These are phyloP conservation scores for Babesia sp. DNA, from an alignment of 169 alveolate genomes.

Conservation along the genomic window DNA sequence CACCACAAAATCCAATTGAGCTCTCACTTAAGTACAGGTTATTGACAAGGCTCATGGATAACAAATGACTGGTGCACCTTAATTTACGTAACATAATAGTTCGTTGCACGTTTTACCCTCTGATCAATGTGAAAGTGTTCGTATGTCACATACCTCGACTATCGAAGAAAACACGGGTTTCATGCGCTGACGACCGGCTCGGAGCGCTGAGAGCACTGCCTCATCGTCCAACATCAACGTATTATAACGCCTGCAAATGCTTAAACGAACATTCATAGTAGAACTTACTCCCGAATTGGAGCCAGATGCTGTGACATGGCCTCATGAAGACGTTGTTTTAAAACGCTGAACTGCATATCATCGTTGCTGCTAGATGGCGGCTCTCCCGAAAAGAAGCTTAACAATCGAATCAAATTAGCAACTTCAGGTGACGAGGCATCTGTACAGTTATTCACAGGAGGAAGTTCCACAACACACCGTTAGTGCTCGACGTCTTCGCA, in stretches of 20 bases:
- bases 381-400: conserved; percentile 37
- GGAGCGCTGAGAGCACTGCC: conserved; percentile 10
- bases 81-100: conserved; percentile 21
- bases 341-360: conserved; percentile 13
- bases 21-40: conserved; percentile 51
- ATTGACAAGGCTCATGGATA: conserved; percentile 18
- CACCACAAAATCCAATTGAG: conserved; percentile 46
- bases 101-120: conserved; percentile 11
- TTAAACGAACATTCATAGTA: too few species aligned
- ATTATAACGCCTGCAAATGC: conserved; percentile 27
- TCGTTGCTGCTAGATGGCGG: neutral
- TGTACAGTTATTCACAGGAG: neutral
- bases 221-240: conserved; percentile 29
- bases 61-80: neutral
- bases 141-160: conserved; percentile 24
- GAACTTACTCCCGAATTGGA: conserved; percentile 36
- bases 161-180: neutral
- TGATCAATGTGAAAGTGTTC: neutral
- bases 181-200: conserved; percentile 12
- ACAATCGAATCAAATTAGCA: conserved; percentile 26
- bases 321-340: conserved; percentile 30
- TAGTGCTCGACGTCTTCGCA: conserved; percentile 41
- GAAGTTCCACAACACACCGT: neutral
- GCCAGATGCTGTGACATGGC: conserved; percentile 7
- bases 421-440: conserved; percentile 37